Conservation (phyloP, 495 filamentous ascomycete species). For the Penicillium paradoxum region DNA sequence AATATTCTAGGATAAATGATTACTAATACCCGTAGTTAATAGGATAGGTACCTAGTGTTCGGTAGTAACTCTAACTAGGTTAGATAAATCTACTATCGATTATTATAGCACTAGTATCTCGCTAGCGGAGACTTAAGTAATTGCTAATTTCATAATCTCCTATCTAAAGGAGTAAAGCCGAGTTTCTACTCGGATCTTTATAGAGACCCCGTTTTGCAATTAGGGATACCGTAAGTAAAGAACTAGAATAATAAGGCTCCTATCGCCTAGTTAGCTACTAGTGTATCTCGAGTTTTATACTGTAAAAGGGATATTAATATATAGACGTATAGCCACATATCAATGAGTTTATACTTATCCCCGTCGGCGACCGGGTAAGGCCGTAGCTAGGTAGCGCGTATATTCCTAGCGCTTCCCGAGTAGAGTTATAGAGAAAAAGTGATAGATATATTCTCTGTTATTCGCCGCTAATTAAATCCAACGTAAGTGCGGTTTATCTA, state of each 20-base stretch:
- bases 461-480: not conserved
- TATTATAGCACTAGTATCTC: not conserved
- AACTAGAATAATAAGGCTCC: constrained; percentile 13
- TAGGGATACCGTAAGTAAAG: constrained; percentile 6
- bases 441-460: not conserved
- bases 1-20: not conserved
- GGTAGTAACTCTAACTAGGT: not conserved
- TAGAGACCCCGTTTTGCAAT: not conserved
- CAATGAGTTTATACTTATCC: no score
- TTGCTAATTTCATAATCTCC: not conserved
- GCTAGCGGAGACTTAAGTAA: not conserved
- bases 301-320: no score
- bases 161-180: constrained; percentile 7
- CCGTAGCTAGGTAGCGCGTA: not conserved
- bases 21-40: not conserved
- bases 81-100: constrained; percentile 2
- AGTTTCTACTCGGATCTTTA: not conserved
- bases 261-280: not conserved
- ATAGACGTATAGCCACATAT: not conserved
- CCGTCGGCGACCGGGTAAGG: not conserved
- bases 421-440: not conserved
- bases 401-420: constrained; percentile 7
- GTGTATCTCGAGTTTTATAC: not conserved
- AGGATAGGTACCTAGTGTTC: not conserved
- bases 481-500: not conserved